These are phyloP conservation scores for Arctium lappa DNA, from an alignment of 129 eudicot genomes.

Conservation along the genomic window DNA sequence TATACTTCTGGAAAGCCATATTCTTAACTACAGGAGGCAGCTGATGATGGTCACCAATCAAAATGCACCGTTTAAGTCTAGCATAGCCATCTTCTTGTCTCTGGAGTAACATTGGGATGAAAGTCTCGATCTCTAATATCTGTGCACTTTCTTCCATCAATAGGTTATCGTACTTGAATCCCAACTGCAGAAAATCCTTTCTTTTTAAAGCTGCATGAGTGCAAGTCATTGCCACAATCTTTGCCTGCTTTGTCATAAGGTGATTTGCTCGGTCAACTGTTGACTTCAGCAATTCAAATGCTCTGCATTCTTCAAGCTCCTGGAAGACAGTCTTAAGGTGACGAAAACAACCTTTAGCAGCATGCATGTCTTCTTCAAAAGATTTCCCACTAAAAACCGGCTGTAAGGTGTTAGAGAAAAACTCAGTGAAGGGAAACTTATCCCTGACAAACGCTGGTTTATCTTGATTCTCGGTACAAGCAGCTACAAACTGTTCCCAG, in stretches of 20 bases:
- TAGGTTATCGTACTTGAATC: slow-evolving; percentile 89
- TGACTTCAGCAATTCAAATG: slow-evolving; percentile 91
- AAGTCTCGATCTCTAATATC: slow-evolving; percentile 89
- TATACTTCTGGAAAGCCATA: slow-evolving; percentile 98
- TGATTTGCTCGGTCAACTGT: slow-evolving; percentile 92
- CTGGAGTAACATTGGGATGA: slow-evolving; percentile 92
- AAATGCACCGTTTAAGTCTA: slow-evolving; percentile 89
- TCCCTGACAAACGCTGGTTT: slow-evolving; percentile 72
- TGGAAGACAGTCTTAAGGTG: slow-evolving; percentile 86
- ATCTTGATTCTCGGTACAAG: slow-evolving; percentile 56
- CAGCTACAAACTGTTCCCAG: slow-evolving; percentile 93
- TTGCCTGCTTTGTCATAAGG: slow-evolving; percentile 95
- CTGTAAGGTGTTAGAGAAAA: slow-evolving; percentile 69
- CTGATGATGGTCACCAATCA: slow-evolving; percentile 98
- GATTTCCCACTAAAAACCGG: slow-evolving; percentile 69
- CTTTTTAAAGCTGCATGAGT: slow-evolving; percentile 97
- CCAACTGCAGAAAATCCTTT: slow-evolving; percentile 82
- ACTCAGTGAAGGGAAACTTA: slow-evolving; percentile 80
- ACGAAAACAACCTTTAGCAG: slow-evolving; percentile 90
- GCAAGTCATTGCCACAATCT: slow-evolving; percentile 99
- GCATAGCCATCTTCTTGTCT: slow-evolving; percentile 99
- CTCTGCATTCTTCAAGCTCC: slow-evolving; percentile 98
- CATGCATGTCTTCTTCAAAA: slow-evolving; percentile 81
- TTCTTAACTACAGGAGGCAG: slow-evolving; percentile 98
- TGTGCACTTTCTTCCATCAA: slow-evolving; percentile 99